Evolutionary conservation across 192 early-diverging fungal genomes (phyloP), one percentile per base, ranked within the genome.

Genomic region (Coemansia sp.): DNA sequence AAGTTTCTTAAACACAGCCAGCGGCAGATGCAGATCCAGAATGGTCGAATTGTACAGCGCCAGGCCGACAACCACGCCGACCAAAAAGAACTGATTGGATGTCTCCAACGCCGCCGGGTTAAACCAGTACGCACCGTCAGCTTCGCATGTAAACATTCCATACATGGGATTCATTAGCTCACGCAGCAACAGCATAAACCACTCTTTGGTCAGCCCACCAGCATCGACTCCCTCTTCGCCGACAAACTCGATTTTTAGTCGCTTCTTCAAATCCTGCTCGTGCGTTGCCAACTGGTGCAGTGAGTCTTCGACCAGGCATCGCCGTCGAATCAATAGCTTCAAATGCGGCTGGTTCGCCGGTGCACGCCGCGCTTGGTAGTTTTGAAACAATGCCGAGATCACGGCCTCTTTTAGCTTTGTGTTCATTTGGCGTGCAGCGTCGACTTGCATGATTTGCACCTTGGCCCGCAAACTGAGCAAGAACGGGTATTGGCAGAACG

Each of bases 131-230:
- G 59, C 51, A 9, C 37, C 24, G 3, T 65, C 83, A 44, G 86
- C 85, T 60, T 93, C 93, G 37, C 82, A 80, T 0, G 82, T 82
- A 63, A 91, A 90, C 88, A 92, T 87, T 49, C 95, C 95, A 71
- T 92, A 94, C 57, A 93, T 83, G 15, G 92, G 91, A 82, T 95
- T 94, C 84, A 98, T 93, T 23, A 98, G 79, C 34, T 96, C 89
- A 11, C 93, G 84, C 5, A 97, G 85, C 11, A 98, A 84, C 34
- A 98, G 83, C 58, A 96, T 81, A 63, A 98, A 96, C 96, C 96
- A 98, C 56, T 98, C 96, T 58, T 98, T 98, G 31, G 93, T 86
- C 20, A 98, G 74, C 0, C 96, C 96, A 38, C 96, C 96, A n/a
- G 90, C 94, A 77, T 97, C 95, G 5, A 98, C 86, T 4, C 94